Conservation (phyloP, 495 filamentous ascomycete species). For the Parachaetomium inaequale region DNA sequence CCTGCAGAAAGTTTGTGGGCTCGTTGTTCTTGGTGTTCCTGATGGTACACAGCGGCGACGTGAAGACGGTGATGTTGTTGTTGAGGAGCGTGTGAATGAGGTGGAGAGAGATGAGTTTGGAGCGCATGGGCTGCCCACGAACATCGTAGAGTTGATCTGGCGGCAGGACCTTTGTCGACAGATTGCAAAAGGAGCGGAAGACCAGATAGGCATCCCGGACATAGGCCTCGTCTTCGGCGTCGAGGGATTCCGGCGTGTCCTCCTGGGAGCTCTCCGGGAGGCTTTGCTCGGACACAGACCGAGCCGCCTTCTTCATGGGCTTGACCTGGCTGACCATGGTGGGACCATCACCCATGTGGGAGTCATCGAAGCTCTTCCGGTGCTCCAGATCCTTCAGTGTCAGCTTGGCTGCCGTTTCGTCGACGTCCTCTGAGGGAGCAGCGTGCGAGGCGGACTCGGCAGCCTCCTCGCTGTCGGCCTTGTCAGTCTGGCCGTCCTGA, state of each 20-base stretch:
- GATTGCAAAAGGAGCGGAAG: conserved; percentile 94
- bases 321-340: conserved; percentile 88
- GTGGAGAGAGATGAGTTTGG: conserved; percentile 91
- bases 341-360: conserved; percentile 82
- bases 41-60: conserved; percentile 84
- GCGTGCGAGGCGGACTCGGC: conserved; percentile 49
- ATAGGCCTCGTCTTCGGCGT: conserved; percentile 94
- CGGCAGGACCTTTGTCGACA: conserved; percentile 84
- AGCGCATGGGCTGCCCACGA: conserved; percentile 91
- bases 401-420: conserved; percentile 66
- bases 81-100: conserved; percentile 91
- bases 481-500: conserved; percentile 29
- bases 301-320: conserved; percentile 46
- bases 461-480: conserved; percentile 42
- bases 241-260: conserved; percentile 58
- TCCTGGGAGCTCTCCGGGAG: conserved; percentile 46
- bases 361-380: conserved; percentile 88
- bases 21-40: conserved; percentile 79
- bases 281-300: conserved; percentile 57
- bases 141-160: conserved; percentile 90
- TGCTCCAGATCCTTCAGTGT: conserved; percentile 95
- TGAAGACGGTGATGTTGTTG: conserved; percentile 83
- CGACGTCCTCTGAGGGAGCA: conserved; percentile 47
- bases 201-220: conserved; percentile 95
- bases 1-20: conserved; percentile 86